Evolutionary conservation across 768 basidiomycete genomes (phyloP).

Genomic region (Mycena pura): DNA sequence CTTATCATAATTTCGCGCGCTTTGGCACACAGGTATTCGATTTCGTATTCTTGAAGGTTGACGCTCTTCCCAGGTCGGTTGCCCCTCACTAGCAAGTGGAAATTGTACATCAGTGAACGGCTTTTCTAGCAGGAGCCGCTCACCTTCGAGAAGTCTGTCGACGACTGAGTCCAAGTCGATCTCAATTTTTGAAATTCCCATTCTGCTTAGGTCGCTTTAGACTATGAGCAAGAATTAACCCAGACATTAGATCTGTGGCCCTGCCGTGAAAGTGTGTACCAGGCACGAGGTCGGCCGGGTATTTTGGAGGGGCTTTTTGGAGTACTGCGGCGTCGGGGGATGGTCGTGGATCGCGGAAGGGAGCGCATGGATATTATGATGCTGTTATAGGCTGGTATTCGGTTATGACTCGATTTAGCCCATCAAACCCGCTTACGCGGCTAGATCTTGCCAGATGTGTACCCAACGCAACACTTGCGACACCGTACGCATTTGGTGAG

Average conservation of each 20-base stretch:
- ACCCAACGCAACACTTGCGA: neutral
- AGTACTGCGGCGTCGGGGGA: too few species aligned
- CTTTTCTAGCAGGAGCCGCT: slow-evolving; percentile 37
- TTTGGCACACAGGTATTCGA: slow-evolving; percentile 97
- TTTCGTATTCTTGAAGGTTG: slow-evolving; percentile 97
- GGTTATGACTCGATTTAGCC: slow-evolving; percentile 1
- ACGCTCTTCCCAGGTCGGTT: slow-evolving; percentile 98
- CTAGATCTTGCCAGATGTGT: neutral
- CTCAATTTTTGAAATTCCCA: slow-evolving; percentile 85
- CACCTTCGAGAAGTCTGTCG: slow-evolving; percentile 97
- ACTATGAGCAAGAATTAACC: too few species aligned
- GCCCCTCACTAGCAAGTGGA: slow-evolving; percentile 77
- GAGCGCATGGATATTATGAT: neutral
- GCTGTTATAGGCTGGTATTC: neutral
- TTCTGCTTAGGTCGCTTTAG: too few species aligned
- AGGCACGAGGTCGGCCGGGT: neutral
- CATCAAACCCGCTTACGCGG: neutral
- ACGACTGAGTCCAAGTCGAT: slow-evolving; percentile 99
- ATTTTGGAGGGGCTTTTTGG: too few species aligned
- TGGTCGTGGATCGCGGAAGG: neutral
- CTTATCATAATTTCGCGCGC: slow-evolving; percentile 98
- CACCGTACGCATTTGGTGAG: neutral
- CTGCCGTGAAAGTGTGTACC: neutral
- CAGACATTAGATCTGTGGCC: slow-evolving; percentile 27
- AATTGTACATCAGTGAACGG: slow-evolving; percentile 5